Evolutionary conservation across 2,329 filamentous ascomycete species (phyloP).

Genomic region (Fusarium sororula): DNA sequence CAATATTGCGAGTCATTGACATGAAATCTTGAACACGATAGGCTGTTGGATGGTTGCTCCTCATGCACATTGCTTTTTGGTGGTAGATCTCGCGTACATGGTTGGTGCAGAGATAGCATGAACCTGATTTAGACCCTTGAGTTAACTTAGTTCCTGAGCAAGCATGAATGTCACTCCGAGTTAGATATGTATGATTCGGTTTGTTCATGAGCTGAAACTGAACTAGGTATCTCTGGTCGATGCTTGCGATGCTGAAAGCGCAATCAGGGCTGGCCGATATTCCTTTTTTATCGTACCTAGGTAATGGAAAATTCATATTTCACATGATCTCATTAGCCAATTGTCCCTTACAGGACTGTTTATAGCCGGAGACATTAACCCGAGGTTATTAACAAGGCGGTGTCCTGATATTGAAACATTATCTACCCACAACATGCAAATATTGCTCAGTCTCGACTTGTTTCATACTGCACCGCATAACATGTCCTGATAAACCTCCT

Average conservation of each 20-base stretch:
- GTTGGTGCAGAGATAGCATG: not conserved
- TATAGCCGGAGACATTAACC: not conserved
- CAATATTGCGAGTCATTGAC: conserved; percentile 12
- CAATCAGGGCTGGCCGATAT: not conserved
- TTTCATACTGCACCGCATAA: conserved; percentile 13
- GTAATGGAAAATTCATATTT: conserved; percentile 1
- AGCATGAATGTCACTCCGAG: conserved; percentile 10
- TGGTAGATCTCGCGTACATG: conserved; percentile 9
- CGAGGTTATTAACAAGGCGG: conserved; percentile 6
- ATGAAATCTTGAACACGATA: not conserved
- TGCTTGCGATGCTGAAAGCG: not conserved
- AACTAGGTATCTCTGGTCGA: not conserved
- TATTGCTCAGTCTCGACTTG: not conserved
- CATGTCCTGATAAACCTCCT: conserved; percentile 7
- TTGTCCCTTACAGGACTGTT: not conserved
- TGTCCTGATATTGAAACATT: conserved; percentile 22
- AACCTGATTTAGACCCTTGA: not conserved
- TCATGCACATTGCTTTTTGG: conserved; percentile 25
- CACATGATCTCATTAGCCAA: not conserved
- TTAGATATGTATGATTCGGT: not conserved
- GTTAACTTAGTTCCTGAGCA: not conserved
- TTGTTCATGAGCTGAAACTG: not conserved
- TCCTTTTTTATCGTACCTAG: not conserved
- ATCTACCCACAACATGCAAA: conserved; percentile 1
- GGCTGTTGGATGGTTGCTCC: not conserved